Conservation (phyloP, 2,329 filamentous ascomycete genomes). For the Cercospora sp. region DNA sequence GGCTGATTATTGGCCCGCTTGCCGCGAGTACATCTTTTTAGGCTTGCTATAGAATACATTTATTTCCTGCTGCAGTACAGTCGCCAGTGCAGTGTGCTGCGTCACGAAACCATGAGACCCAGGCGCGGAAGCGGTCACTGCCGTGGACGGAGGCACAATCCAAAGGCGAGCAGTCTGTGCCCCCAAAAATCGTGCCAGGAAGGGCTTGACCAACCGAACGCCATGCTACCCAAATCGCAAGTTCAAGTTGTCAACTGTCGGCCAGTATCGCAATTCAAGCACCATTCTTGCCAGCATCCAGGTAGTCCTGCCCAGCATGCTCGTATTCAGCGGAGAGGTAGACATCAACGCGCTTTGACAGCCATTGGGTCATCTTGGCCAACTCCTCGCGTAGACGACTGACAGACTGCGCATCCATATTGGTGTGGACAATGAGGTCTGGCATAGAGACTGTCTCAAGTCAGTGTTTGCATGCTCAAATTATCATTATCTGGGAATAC, state of each 20-base stretch:
- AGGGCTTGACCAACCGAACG: neutral
- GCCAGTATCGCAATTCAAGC: neutral
- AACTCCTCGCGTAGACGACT: constrained; percentile 87
- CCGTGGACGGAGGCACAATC: neutral
- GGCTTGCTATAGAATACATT: neutral
- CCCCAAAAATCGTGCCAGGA: neutral
- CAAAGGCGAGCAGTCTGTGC: neutral
- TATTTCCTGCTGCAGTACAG: neutral
- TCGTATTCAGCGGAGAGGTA: constrained; percentile 81
- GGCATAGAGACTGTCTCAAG: constrained; percentile 71
- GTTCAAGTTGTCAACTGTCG: neutral
- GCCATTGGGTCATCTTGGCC: constrained; percentile 80
- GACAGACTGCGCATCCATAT: constrained; percentile 93
- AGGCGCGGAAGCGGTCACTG: neutral
- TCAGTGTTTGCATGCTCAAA: too few species aligned
- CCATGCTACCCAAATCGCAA: constrained; percentile 6
- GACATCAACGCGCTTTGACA: constrained; percentile 70
- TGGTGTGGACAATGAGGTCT: constrained; percentile 92
- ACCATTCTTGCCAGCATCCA: constrained; percentile 50
- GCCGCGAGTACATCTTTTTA: neutral
- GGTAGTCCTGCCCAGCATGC: constrained; percentile 68
- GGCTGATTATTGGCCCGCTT: constrained; percentile 5
- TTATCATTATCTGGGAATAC: too few species aligned
- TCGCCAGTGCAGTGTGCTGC: neutral
- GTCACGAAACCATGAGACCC: neutral